Evolutionary conservation across 306 rosid genomes (phyloP).

Genomic region (Senna siamea): DNA sequence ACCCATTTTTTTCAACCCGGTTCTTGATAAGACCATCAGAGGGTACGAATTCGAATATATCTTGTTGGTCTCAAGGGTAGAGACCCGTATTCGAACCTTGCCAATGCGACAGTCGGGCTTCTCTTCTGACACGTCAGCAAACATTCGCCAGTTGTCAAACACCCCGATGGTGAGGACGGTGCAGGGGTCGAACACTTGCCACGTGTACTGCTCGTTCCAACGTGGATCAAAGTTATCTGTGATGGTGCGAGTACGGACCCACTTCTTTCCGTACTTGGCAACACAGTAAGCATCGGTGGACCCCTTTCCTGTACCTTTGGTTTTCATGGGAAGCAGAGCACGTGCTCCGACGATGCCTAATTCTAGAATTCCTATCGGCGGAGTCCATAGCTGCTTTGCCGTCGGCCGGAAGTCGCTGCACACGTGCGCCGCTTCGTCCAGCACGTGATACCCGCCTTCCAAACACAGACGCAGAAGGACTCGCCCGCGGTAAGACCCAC

Average conservation of each 20-base stretch:
- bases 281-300: slow-evolving; percentile 84
- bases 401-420: slow-evolving; percentile 95
- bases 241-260: slow-evolving; percentile 86
- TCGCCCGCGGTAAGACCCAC: slow-evolving; percentile 76
- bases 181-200: slow-evolving; percentile 89
- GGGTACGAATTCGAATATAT: slow-evolving; percentile 85
- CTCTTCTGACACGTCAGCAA: slow-evolving; percentile 47
- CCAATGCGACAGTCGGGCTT: slow-evolving; percentile 63
- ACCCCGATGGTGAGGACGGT: slow-evolving; percentile 78
- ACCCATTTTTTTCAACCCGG: slow-evolving; percentile 88
- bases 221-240: slow-evolving; percentile 77
- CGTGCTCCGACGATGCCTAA: slow-evolving; percentile 89
- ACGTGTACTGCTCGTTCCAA: slow-evolving; percentile 93
- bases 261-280: slow-evolving; percentile 84
- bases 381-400: slow-evolving; percentile 88
- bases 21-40: slow-evolving; percentile 52
- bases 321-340: slow-evolving; percentile 75
- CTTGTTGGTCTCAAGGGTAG: slow-evolving; percentile 82
- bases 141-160: slow-evolving; percentile 76
- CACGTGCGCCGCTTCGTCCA: slow-evolving; percentile 97
- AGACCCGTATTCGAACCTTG: slow-evolving; percentile 79
- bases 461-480: slow-evolving; percentile 74
- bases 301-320: slow-evolving; percentile 65
- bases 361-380: slow-evolving; percentile 80
- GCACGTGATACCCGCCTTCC: slow-evolving; percentile 98